phyloP scores from a whole-genome alignment of 2,329 filamentous ascomycete genomes.

The Malbranchea cinnamomea region DNA sequence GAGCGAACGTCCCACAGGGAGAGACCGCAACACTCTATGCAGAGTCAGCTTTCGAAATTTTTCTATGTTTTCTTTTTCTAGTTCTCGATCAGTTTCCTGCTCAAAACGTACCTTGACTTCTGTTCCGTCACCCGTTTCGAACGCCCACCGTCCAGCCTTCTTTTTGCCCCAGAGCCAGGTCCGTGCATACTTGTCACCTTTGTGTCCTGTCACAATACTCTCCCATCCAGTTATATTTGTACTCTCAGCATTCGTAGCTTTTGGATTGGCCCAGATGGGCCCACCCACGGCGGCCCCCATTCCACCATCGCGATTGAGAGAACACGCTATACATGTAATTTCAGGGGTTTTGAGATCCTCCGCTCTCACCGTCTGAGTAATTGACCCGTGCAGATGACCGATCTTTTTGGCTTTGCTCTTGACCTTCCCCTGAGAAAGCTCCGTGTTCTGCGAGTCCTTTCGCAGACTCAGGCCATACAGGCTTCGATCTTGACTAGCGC shows the following conservation, averaged over 20 bases:
- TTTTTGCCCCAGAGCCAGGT: constrained; percentile 99
- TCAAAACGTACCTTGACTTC: constrained; percentile 43
- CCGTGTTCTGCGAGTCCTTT: constrained; percentile 82
- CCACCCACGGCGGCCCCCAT: constrained; percentile 73
- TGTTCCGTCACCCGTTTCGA: constrained; percentile 70
- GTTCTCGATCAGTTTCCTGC: not conserved
- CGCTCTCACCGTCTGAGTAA: constrained; percentile 10
- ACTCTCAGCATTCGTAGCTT: constrained; percentile 51
- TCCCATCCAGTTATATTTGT: constrained; percentile 86
- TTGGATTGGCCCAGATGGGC: constrained; percentile 68
- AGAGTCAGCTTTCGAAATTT: too few relatives aligned
- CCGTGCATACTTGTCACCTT: constrained; percentile 65
- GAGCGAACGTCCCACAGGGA: constrained; percentile 81
- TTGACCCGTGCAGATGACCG: constrained; percentile 8
- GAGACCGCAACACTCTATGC: constrained; percentile 66
- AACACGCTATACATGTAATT: constrained; percentile 82
- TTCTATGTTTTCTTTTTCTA: too few relatives aligned
- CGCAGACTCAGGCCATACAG: constrained; percentile 95
- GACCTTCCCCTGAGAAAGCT: constrained; percentile 81
- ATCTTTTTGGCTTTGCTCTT: constrained; percentile 76
- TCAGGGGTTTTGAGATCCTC: constrained; percentile 67
- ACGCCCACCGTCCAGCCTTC: constrained; percentile 80
- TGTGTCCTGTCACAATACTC: constrained; percentile 86
- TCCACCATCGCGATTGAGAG: constrained; percentile 83
- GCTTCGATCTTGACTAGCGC: constrained; percentile 75